These are phyloP conservation scores for Spergularia azorica DNA, from an alignment of 179 eudicot genomes.

Conservation along the genomic window DNA sequence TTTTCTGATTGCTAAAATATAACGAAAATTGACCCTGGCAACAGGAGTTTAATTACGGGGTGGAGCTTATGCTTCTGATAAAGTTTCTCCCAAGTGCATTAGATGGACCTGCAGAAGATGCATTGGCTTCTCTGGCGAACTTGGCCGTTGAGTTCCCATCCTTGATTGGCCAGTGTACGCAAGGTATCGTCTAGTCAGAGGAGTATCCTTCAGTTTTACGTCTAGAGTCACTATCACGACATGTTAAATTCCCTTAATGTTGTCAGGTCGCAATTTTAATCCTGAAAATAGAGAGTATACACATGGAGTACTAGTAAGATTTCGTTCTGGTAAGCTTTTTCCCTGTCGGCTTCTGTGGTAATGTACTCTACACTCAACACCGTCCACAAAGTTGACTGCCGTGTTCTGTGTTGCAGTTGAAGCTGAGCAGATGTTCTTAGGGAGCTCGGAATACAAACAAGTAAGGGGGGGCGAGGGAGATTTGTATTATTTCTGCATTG, in stretches of 20 bases:
- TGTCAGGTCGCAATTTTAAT: slow-evolving; percentile 63
- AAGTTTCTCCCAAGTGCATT: slow-evolving; percentile 52
- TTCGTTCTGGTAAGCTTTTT: slow-evolving; percentile 68
- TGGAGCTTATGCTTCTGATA: slow-evolving; percentile 69
- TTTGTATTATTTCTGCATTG: not conserved
- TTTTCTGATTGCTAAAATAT: slow-evolving; percentile 8
- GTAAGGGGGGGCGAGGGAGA: slow-evolving; percentile 39
- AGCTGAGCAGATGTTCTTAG: slow-evolving; percentile 68
- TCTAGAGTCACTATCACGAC: no score
- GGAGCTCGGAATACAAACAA: slow-evolving; percentile 65
- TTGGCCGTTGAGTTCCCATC: slow-evolving; percentile 60
- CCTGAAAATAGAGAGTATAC: slow-evolving; percentile 51
- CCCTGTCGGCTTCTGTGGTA: slow-evolving; percentile 1
- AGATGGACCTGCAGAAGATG: slow-evolving; percentile 62
- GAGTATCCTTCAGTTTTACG: no score
- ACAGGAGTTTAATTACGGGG: slow-evolving; percentile 84
- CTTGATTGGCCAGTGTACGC: slow-evolving; percentile 73
- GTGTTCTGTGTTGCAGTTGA: slow-evolving; percentile 51
- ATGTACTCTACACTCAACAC: not conserved
- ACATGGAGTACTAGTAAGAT: slow-evolving; percentile 65
- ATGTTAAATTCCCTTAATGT: not conserved
- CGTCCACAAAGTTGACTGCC: slow-evolving; percentile 7
- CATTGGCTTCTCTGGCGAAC: slow-evolving; percentile 53
- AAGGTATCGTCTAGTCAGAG: slow-evolving; percentile 41
- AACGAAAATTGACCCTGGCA: slow-evolving; percentile 22